Evolutionary conservation across 768 basidiomycete genomes (phyloP).

Genomic region (Clavulina sp.): DNA sequence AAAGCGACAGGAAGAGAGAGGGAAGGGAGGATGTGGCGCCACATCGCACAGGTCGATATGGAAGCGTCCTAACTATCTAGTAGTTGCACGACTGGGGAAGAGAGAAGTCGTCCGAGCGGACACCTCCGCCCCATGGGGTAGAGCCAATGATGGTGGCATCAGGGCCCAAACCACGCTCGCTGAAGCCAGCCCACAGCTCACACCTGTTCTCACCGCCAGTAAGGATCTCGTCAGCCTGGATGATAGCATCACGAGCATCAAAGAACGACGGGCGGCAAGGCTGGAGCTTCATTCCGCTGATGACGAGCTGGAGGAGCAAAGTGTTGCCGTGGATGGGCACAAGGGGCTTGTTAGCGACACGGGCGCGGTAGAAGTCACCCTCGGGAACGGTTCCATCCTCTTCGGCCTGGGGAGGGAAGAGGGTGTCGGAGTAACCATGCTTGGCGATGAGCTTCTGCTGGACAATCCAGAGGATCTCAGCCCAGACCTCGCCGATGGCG

Average conservation of each 20-base stretch:
- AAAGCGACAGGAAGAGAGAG: too few relatives aligned
- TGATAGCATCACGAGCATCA: slow-evolving; percentile 75
- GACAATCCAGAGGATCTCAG: slow-evolving; percentile 72
- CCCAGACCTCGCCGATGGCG: slow-evolving; percentile 36
- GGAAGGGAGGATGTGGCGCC: too few relatives aligned
- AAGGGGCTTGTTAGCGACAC: slow-evolving; percentile 30
- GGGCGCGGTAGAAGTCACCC: slow-evolving; percentile 57
- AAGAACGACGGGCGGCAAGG: slow-evolving; percentile 80
- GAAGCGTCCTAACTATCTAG: too few relatives aligned
- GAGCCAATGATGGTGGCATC: slow-evolving; percentile 57
- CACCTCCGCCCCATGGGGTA: slow-evolving; percentile 89
- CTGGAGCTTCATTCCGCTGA: slow-evolving; percentile 91
- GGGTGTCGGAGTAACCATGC: slow-evolving; percentile 58
- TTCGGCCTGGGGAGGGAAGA: slow-evolving; percentile 64
- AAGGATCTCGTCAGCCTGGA: slow-evolving; percentile 75
- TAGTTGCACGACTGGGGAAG: too few relatives aligned
- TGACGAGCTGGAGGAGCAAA: slow-evolving; percentile 52
- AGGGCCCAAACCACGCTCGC: slow-evolving; percentile 59
- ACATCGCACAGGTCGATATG: too few relatives aligned
- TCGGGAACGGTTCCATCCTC: slow-evolving; percentile 44
- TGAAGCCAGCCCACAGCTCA: slow-evolving; percentile 70
- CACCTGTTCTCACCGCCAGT: slow-evolving; percentile 92
- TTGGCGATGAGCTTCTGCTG: slow-evolving; percentile 56
- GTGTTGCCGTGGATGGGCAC: slow-evolving; percentile 90
- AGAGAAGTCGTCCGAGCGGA: slow-evolving; percentile 59